Base-by-base conservation (phyloP, 2,329 filamentous ascomycete species). In the Beauveria varroae region DNA sequence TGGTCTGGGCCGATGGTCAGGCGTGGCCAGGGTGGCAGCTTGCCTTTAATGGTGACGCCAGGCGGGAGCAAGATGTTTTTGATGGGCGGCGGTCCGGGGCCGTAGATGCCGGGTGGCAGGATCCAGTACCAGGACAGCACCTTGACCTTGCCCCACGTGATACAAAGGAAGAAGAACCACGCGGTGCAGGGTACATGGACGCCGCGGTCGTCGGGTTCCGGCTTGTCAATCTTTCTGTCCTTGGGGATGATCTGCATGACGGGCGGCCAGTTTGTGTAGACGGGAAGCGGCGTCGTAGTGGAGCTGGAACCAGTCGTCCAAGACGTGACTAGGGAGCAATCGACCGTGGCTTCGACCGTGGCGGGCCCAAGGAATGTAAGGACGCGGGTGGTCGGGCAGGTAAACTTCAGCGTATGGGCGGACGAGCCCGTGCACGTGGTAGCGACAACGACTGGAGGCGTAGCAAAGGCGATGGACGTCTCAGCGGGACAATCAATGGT, bases 161-260 rank as follows among this genome's bases (percentile, higher is more conserved):
- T 65, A 44, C 64, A 67, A 43, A 66, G 37, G 54, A 64, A 65
- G 58, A 66, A 67, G 55, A 66, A 66, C 65, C 65, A 65, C 8
- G 61, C 28, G 14, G 37, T 57, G 53, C 64, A 65, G 30, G 65
- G 63, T 22, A 64, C 59, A 20, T 50, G 24, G 7, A 65, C 64
- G 26, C 63, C 64, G 30, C 64, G 53, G 18, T 64, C 50, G 49
- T 51, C 44, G 7, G 63, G 63, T 51, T 65, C 43, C 5, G 64
- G 64, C 20, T 64, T 46, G 3, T 60, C 63, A 28, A 61, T 3
- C 20, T 63, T 24, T 26, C 57, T 40, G 12, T 57, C 62, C 9
- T 56, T 12, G 6, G 53, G 37, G 3, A 28, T 24, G 16, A 56
- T 56, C 5, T 12, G 37, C 7, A n/a, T 9, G 7, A 43, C 26